Evolutionary conservation across 2,329 filamentous ascomycete genomes (phyloP).

Genomic region (Pezizomycotina sp.): DNA sequence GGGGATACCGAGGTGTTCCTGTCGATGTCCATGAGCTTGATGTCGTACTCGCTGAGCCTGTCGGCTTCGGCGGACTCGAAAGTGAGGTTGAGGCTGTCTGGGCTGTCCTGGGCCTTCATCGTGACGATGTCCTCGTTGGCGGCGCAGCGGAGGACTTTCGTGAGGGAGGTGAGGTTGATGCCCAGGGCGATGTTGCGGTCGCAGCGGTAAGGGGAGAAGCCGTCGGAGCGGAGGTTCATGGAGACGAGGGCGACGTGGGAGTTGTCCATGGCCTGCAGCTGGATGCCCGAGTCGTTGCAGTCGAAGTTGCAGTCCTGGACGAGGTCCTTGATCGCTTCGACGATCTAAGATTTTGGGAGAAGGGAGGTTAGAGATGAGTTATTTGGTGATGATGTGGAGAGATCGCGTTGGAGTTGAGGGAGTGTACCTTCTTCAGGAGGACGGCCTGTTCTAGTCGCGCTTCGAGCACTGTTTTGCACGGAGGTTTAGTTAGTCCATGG

Average conservation of each 20-base stretch:
- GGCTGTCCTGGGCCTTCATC: constrained; percentile 91
- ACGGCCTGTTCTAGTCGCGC: constrained; percentile 89
- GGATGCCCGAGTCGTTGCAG: constrained; percentile 98
- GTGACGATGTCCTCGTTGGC: constrained; percentile 90
- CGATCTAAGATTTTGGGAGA: constrained; percentile 61
- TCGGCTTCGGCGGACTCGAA: constrained; percentile 85
- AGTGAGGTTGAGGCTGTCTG: constrained; percentile 84
- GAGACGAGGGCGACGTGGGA: constrained; percentile 97
- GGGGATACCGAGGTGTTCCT: constrained; percentile 95
- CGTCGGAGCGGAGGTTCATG: constrained; percentile 94
- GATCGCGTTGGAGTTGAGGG: neutral
- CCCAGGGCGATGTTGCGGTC: constrained; percentile 97
- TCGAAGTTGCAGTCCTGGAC: constrained; percentile 99
- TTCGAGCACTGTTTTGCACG: constrained; percentile 87
- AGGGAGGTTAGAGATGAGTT: constrained; percentile 21
- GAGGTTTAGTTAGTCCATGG: too few species aligned
- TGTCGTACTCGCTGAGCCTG: constrained; percentile 93
- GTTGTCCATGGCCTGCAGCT: constrained; percentile 99
- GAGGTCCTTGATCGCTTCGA: constrained; percentile 97
- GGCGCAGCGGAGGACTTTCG: constrained; percentile 88
- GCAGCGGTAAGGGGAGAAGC: constrained; percentile 89
- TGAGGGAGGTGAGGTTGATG: constrained; percentile 89
- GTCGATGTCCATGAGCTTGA: constrained; percentile 99
- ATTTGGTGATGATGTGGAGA: constrained; percentile 21
- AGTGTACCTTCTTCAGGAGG: constrained; percentile 80